These are phyloP conservation scores for Linnemannia hyalina DNA, from an alignment of 192 early-diverging fungal species.

Conservation along the genomic window DNA sequence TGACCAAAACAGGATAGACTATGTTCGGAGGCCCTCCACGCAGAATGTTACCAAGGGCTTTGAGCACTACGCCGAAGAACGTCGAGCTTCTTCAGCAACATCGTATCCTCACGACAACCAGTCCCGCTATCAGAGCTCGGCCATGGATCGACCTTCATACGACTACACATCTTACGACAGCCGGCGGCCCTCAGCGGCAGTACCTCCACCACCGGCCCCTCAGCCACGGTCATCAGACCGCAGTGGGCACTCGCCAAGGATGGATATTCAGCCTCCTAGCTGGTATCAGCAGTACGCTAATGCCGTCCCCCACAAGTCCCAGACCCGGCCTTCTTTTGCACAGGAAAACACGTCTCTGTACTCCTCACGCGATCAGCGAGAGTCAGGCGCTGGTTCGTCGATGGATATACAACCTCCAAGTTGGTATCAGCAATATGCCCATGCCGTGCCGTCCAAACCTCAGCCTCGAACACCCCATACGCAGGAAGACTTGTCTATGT, in stretches of 20 bases:
- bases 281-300: slow-evolving; percentile 54
- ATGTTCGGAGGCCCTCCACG: slow-evolving; percentile 10
- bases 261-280: slow-evolving; percentile 27
- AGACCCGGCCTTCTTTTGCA: slow-evolving; percentile 18
- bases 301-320: slow-evolving; percentile 21
- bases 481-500: background rate
- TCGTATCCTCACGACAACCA: background rate
- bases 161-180: slow-evolving; percentile 5
- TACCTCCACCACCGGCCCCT: background rate
- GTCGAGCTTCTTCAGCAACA: slow-evolving; percentile 8
- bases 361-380: slow-evolving; percentile 5
- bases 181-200: background rate
- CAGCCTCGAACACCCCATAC: background rate
- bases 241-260: slow-evolving; percentile 15
- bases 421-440: background rate
- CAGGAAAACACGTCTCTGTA: slow-evolving; percentile 9
- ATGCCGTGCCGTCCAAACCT: background rate
- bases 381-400: slow-evolving; percentile 15
- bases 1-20: slow-evolving; percentile 18
- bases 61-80: slow-evolving; percentile 11
- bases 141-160: slow-evolving; percentile 12
- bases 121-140: background rate
- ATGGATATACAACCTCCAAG: background rate
- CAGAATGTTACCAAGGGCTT: slow-evolving; percentile 16
- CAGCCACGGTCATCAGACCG: slow-evolving; percentile 12